Conservation (phyloP, 1,139 yeast genomes). For the Saccharomyces hybrid region DNA sequence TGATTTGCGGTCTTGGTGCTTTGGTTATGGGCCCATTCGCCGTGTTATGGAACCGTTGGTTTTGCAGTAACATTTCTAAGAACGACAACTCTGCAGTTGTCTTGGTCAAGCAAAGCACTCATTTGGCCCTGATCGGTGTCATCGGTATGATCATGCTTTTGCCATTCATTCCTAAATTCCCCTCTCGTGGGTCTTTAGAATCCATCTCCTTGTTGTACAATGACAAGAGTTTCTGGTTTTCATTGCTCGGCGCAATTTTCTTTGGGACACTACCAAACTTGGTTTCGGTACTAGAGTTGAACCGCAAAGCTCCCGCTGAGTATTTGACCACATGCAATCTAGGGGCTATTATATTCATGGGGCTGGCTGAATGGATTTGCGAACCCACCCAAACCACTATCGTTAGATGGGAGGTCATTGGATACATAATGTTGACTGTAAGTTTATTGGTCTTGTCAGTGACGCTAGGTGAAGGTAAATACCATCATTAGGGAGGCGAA, state of each 20-base stretch:
- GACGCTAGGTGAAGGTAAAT: slow-evolving; percentile 7
- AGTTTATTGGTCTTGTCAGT: slow-evolving; percentile 22
- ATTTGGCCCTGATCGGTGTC: slow-evolving; percentile 20
- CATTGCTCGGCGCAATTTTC: slow-evolving; percentile 17
- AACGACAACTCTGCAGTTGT: slow-evolving; percentile 12
- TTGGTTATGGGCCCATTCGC: slow-evolving; percentile 25
- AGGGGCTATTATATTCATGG: slow-evolving; percentile 26
- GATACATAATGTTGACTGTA: slow-evolving; percentile 23
- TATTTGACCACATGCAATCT: slow-evolving; percentile 23
- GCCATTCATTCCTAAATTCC: slow-evolving; percentile 20
- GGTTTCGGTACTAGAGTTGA: slow-evolving; percentile 18
- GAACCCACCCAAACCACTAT: slow-evolving; percentile 26
- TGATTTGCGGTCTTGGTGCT: slow-evolving; percentile 25
- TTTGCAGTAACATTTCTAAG: slow-evolving; percentile 8
- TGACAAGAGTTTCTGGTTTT: slow-evolving; percentile 21
- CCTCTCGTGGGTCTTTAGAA: slow-evolving; percentile 7
- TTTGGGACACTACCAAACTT: slow-evolving; percentile 23
- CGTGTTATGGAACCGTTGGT: slow-evolving; percentile 22
- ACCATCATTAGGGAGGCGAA: background rate
- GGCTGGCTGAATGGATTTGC: slow-evolving; percentile 26
- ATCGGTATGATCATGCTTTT: slow-evolving; percentile 17
- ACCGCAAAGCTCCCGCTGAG: slow-evolving; percentile 20
- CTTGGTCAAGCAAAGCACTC: slow-evolving; percentile 17
- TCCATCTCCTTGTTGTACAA: slow-evolving; percentile 15
- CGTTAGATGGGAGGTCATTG: slow-evolving; percentile 29